phyloP scores from a whole-genome alignment of 257 asterid species.

The Solanum habrochaites region DNA sequence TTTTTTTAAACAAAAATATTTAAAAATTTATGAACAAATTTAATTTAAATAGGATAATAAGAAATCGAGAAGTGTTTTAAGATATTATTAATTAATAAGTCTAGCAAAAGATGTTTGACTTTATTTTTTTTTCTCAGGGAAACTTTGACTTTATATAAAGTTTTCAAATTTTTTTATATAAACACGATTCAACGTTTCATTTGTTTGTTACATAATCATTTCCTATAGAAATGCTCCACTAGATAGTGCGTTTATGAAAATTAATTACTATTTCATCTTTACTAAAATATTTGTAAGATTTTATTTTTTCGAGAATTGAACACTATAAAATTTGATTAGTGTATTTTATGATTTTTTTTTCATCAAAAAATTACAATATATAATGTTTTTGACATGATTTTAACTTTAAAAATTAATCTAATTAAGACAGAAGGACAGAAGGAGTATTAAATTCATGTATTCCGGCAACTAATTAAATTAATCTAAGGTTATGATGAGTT shows the following conservation, averaged over 20 bases:
- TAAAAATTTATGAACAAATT: background rate
- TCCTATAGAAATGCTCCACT: background rate
- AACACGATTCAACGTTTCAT: background rate
- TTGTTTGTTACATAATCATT: background rate
- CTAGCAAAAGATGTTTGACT: background rate
- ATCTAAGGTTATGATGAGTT: background rate
- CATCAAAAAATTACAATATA: fast-evolving
- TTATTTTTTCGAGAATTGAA: background rate
- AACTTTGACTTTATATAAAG: background rate
- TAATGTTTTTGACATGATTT: fast-evolving
- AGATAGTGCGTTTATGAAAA: background rate
- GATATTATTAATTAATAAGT: background rate
- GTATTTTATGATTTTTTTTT: background rate
- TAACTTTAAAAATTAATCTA: no score
- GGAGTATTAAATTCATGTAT: background rate
- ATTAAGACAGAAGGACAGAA: no score
- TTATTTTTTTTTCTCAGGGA: background rate
- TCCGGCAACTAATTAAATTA: no score
- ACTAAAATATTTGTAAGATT: background rate
- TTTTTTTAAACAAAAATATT: background rate
- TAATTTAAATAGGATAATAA: background rate
- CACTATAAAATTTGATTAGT: background rate
- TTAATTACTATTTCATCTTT: background rate
- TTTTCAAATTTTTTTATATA: background rate
- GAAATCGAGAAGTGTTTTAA: background rate